Base-by-base conservation (phyloP, 2,329 filamentous ascomycete species). In the Colletotrichum godetiae region DNA sequence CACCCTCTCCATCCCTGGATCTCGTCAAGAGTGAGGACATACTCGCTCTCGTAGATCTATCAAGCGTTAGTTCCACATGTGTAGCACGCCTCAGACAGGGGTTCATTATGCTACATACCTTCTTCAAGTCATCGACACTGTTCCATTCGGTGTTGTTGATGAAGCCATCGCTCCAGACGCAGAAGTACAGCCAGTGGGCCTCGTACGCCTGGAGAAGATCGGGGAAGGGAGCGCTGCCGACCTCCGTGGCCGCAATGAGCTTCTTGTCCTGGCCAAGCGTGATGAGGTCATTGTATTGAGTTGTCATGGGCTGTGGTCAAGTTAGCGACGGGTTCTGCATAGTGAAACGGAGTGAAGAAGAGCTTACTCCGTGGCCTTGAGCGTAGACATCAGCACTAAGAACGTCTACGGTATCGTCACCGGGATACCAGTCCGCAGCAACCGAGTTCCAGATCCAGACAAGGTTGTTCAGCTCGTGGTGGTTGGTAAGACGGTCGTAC, bases 401-500 rank as follows among this genome's bases (percentile, higher is more conserved):
- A 12, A 88, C 83, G 75, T 88, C 86, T 0, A 88, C 85, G 3
- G 82, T 82, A 4, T 79, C 80, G 67, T 83, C 81, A 0, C 86
- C 86, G 0, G 86, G 86, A 72, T 88, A 88, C 86, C 86, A 88
- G 22, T 80, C 81, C 1, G 80, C 76, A 3, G 76, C 76, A 0
- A 88, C 78, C 0, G 84, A 86, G 76, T 88, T 88, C 86, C 86
- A 88, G 8, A 86, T 79, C 86, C 86, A 88, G 60, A 88, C 78
- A 11, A 88, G 75, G 76, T 88, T 88, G 75, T 86, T 83, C 24
- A 88, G 75, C 2, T 77, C 75, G 76, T 88, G 86, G 61, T 84
- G 75, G 42, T 81, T 81, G 0, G 84, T 86, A 37, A 87, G 76
- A 1, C 86, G 80, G 55, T 86, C 81, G 66, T 86, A 86, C 60